Conservation (phyloP, 179 eudicot species). For the Monotropa hypopitys region DNA sequence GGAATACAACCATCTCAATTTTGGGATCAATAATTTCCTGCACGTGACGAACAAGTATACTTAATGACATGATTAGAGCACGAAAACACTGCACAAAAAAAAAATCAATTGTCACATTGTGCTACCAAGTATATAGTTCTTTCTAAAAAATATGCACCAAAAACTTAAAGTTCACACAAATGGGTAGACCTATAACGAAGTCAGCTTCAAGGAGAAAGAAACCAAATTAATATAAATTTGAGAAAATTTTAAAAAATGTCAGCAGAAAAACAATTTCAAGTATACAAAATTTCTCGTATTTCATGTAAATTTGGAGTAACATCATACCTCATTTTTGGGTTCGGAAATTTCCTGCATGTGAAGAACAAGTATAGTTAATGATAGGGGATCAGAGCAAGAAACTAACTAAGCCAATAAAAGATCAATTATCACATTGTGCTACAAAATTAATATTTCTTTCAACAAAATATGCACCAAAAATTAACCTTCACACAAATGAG, state of each 20-base stretch:
- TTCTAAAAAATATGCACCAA: background rate
- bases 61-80: background rate
- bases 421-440: background rate
- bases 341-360: background rate
- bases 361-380: background rate
- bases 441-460: background rate
- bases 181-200: background rate
- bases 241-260: too few relatives aligned
- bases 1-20: background rate
- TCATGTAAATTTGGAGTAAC: too few relatives aligned
- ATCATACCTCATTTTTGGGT: background rate
- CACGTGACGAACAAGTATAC: background rate
- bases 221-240: too few relatives aligned
- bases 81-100: background rate
- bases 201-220: background rate
- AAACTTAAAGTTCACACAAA: background rate
- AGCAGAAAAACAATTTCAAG: background rate
- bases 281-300: too few relatives aligned
- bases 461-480: background rate
- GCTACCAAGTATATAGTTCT: background rate
- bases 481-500: slow-evolving; percentile 4
- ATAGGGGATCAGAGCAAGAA: background rate
- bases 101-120: background rate
- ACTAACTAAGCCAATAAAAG: background rate
- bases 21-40: background rate